Base-by-base conservation (phyloP, 2,329 filamentous ascomycete species). In the Periconia digitata region DNA sequence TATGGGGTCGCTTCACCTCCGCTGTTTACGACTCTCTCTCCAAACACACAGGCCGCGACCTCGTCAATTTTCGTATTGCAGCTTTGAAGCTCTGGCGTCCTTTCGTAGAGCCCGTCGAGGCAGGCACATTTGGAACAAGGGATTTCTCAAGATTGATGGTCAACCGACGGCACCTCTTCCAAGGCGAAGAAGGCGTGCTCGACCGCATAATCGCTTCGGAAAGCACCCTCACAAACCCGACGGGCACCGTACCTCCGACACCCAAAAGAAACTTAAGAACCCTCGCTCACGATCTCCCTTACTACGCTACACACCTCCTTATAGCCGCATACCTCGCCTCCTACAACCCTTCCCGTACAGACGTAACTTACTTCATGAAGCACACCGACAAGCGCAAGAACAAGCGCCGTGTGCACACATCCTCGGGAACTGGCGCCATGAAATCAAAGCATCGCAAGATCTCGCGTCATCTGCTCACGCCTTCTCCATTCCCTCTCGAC, bases 11-110 rank as follows among this genome's bases (percentile, higher is more conserved):
- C 38, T 97, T 95, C 75, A 84, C 86, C 53, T 84, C 84, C 41
- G 89, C 90, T 4, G 85, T 96, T 13, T 94, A 95, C 79, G 94
- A 99, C 66, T 85, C 92, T 1, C 78, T 97, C 12, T 84, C 87
- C 41, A 89, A 87, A 54, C 85, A 90, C 40, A 90, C 90, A 3
- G 87, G 87, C 1, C 85, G 91, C 42, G 91, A 92, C 32, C 78
- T 97, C 13, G 79, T 87, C 1, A 82, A 83, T 10, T 91, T 96
- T 58, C 79, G 77, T 3, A 80, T 82, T 29, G 83, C 87, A 42
- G 91, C 88, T 63, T 72, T 82, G 41, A 82, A 85, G 37, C 80
- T 97, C 17, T 99, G 94, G 94, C 85, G 86, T 10, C 82, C 85
- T 3, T 97, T 99, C 70, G 85, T 89, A 1, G 81, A 83, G 6